phyloP scores from a whole-genome alignment of 352 stramenopile genomes.

The Phytophthora fragariae region DNA sequence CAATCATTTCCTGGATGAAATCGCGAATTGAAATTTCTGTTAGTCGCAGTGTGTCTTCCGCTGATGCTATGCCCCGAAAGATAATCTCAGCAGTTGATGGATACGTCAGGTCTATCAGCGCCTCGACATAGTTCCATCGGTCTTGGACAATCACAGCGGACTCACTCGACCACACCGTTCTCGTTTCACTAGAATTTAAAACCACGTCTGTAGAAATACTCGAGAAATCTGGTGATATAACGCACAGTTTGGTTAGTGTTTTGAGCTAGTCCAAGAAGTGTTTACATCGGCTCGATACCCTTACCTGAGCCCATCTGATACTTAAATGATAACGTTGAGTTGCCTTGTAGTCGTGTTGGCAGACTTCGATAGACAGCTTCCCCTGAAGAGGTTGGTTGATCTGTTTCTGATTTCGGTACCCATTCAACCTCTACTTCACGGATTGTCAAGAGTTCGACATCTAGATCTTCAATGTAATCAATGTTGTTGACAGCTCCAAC shows the following conservation, averaged over 20 bases:
- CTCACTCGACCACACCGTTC: constrained; percentile 49
- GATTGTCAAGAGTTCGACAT: constrained; percentile 16
- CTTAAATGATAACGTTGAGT: constrained; percentile 38
- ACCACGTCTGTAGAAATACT: constrained; percentile 42
- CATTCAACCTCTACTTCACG: constrained; percentile 41
- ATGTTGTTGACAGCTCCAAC: constrained; percentile 9
- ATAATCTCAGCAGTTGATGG: constrained; percentile 37
- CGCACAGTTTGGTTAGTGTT: background rate
- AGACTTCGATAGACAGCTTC: constrained; percentile 44
- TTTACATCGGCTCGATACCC: background rate
- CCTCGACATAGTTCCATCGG: constrained; percentile 43
- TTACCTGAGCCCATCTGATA: constrained; percentile 52
- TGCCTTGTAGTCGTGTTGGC: constrained; percentile 24
- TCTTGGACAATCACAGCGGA: constrained; percentile 1
- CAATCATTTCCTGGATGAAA: background rate
- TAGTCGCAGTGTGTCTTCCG: constrained; percentile 47
- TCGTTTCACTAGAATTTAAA: constrained; percentile 34
- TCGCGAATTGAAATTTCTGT: constrained; percentile 45
- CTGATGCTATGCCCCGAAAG: constrained; percentile 40
- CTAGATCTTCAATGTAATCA: constrained; percentile 25
- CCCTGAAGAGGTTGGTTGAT: background rate
- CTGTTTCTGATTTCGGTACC: constrained; percentile 22
- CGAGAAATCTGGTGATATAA: constrained; percentile 44
- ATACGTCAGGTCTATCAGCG: constrained; percentile 30
- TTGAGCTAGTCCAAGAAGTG: background rate